These are phyloP conservation scores for Staphylotrichum longicolle DNA, from an alignment of 495 filamentous ascomycete genomes.

Conservation along the genomic window DNA sequence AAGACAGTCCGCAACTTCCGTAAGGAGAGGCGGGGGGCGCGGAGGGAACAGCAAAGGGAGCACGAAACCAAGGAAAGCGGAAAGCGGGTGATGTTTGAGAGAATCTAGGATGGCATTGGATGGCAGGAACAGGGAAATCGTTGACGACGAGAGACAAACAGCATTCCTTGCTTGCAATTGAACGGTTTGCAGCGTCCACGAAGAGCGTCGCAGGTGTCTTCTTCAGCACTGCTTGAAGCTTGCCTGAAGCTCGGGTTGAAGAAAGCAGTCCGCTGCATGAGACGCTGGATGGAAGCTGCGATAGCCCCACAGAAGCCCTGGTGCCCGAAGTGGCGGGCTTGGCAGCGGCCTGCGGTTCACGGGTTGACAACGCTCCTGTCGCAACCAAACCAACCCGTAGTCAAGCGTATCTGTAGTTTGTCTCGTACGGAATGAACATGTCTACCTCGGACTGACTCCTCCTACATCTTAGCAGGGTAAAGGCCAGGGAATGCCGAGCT, in stretches of 20 bases:
- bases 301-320: neutral
- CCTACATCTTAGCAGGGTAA: too few relatives aligned
- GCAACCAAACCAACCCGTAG: too few relatives aligned
- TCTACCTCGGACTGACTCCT: too few relatives aligned
- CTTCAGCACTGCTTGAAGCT: too few relatives aligned
- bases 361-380: too few relatives aligned
- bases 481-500: too few relatives aligned
- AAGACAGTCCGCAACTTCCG: neutral
- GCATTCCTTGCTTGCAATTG: neutral
- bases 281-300: neutral
- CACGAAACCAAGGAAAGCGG: neutral
- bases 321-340: constrained; percentile 11
- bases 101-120: constrained; percentile 4
- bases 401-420: too few relatives aligned
- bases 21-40: neutral
- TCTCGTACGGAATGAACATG: too few relatives aligned
- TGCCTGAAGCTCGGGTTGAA: too few relatives aligned
- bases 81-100: neutral
- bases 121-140: neutral
- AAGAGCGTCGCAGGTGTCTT: too few relatives aligned
- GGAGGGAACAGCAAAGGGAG: neutral
- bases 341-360: neutral
- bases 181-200: too few relatives aligned
- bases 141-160: neutral
- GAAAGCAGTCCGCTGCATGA: neutral